Conservation (phyloP, 2,329 filamentous ascomycete species). For the Clarireedia hainanense region DNA sequence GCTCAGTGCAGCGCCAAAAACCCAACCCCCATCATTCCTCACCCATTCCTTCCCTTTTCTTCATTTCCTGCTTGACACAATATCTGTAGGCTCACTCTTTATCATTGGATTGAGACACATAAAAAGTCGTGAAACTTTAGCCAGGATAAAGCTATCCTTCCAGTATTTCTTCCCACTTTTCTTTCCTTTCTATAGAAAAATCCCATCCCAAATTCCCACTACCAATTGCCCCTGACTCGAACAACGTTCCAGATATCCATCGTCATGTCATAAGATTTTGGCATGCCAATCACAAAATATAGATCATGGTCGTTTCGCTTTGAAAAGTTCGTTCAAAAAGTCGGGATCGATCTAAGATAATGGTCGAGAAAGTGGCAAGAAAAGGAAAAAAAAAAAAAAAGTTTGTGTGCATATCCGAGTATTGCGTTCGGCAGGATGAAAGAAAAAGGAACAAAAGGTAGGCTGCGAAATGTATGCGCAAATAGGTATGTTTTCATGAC, state of each 20-base stretch:
- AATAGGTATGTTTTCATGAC: constrained; percentile 25
- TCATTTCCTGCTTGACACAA: constrained; percentile 5
- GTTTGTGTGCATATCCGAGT: constrained; percentile 7
- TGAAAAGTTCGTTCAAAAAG: neutral
- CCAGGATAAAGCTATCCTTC: neutral
- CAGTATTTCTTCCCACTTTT: neutral
- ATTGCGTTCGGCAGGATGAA: constrained; percentile 1
- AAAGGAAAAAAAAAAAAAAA: neutral
- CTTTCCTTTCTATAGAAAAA: neutral
- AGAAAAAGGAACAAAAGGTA: constrained; percentile 6
- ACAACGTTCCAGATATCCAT: constrained; percentile 6
- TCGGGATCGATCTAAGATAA: constrained; percentile 6
- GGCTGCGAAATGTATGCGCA: constrained; percentile 12
- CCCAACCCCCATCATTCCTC: neutral
- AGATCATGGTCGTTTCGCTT: constrained; percentile 3
- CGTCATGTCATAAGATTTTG: constrained; percentile 9
- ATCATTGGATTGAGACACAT: neutral
- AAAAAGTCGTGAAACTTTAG: constrained; percentile 1
- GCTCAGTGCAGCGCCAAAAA: constrained; percentile 1
- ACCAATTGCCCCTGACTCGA: constrained; percentile 2
- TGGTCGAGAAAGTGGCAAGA: constrained; percentile 4
- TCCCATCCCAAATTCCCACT: constrained; percentile 1
- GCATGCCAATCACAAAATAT: constrained; percentile 6
- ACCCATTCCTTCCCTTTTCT: neutral
- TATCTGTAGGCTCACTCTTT: neutral